Evolutionary conservation across 1,284 basidiomycete species (phyloP).

Genomic region (Kwoniella shivajii): DNA sequence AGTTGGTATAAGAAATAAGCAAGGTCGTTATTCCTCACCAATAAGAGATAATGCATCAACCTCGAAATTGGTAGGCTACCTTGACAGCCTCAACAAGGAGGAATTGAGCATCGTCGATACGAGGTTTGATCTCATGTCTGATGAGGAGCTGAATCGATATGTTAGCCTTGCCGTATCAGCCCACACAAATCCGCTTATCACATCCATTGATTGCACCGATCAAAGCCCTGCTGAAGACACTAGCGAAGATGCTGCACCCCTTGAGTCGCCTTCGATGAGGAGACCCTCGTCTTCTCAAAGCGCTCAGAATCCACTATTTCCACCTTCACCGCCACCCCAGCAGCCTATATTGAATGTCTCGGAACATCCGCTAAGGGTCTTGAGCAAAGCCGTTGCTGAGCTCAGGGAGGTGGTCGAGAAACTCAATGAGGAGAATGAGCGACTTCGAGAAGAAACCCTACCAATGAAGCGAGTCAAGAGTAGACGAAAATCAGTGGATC

Average conservation of each 20-base stretch:
- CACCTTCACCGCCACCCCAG: slow-evolving; percentile 41
- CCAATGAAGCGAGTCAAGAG: background rate
- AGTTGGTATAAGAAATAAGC: background rate
- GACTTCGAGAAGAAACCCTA: slow-evolving; percentile 13
- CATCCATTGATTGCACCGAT: no score
- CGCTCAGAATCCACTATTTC: slow-evolving; percentile 37
- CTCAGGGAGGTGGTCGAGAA: slow-evolving; percentile 33
- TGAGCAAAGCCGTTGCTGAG: slow-evolving; percentile 43
- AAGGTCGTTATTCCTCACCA: background rate
- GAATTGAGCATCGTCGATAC: slow-evolving; percentile 40
- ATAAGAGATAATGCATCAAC: slow-evolving; percentile 9
- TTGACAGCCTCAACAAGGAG: slow-evolving; percentile 37
- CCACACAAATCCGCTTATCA: background rate
- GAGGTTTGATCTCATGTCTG: slow-evolving; percentile 45
- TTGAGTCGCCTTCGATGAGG: background rate
- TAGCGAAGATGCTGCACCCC: no score
- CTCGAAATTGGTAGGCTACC: slow-evolving; percentile 12
- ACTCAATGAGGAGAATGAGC: slow-evolving; percentile 43
- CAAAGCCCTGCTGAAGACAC: no score
- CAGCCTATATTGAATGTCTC: background rate
- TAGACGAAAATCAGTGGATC: slow-evolving; percentile 19
- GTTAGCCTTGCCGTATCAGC: slow-evolving; percentile 1
- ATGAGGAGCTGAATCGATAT: slow-evolving; percentile 31
- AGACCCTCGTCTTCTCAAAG: background rate
- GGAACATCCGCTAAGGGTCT: slow-evolving; percentile 42